Conservation (phyloP, 169 alveolate genomes). For the Cryptosporidium viatorum region DNA sequence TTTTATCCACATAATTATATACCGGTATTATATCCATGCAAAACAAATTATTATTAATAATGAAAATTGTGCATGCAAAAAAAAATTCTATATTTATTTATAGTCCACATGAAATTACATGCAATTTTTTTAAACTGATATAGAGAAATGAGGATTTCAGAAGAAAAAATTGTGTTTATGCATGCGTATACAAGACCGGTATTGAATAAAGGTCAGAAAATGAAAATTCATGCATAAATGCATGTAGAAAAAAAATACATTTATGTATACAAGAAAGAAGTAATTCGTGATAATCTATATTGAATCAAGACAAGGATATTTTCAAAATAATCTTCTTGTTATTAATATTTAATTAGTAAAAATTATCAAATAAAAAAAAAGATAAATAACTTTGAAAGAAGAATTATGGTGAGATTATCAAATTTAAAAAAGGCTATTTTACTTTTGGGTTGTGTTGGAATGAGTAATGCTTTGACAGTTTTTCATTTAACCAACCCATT, state of each 20-base stretch:
- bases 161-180: neutral
- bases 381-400: neutral
- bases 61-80: neutral
- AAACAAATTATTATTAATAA: neutral
- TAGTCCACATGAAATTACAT: conserved; percentile 8
- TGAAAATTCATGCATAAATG: neutral
- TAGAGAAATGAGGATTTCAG: neutral
- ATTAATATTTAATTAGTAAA: neutral
- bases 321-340: neutral
- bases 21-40: conserved; percentile 7
- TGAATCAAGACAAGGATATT: neutral
- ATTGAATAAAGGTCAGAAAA: neutral
- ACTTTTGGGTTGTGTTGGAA: conserved; percentile 14
- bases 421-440: conserved; percentile 13
- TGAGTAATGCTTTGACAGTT: conserved; percentile 56
- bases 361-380: neutral
- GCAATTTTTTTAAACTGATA: neutral
- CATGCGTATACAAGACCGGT: neutral
- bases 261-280: neutral
- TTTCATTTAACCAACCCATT: conserved; percentile 69
- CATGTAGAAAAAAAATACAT: neutral
- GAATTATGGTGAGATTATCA: conserved; percentile 12
- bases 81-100: neutral
- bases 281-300: neutral
- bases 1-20: neutral